Evolutionary conservation across 495 filamentous ascomycete genomes (phyloP).

Genomic region (Trichocladium antarcticum): DNA sequence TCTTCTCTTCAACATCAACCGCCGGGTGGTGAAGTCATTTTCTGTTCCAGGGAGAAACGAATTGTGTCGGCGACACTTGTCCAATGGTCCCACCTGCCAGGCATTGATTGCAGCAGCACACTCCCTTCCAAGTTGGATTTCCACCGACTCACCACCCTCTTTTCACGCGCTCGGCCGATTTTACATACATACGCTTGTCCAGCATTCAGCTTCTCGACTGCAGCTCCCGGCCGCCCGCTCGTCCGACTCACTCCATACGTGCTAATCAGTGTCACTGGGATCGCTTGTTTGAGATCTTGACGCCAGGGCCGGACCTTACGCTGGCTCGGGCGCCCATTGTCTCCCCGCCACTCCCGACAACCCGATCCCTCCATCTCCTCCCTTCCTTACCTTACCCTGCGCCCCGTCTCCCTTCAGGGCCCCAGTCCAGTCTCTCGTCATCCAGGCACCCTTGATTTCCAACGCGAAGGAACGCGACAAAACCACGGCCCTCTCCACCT

Average conservation of each 20-base stretch:
- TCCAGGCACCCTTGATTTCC: not conserved
- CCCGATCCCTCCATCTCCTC: not conserved
- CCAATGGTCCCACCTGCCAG: not conserved
- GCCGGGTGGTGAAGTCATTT: constrained; percentile 1
- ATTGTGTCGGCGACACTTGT: not conserved
- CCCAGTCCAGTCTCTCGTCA: not conserved
- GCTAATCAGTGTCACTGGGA: not conserved
- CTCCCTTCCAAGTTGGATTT: not conserved
- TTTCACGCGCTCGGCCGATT: not conserved
- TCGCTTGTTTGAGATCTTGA: constrained; percentile 2
- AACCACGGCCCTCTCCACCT: not conserved
- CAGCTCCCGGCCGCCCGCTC: not conserved
- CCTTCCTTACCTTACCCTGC: constrained; percentile 4
- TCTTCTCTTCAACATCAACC: not conserved
- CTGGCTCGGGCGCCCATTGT: constrained; percentile 8
- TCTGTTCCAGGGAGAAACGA: not conserved
- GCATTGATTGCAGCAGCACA: not conserved
- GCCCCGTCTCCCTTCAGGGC: constrained; percentile 1
- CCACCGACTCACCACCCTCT: constrained; percentile 11
- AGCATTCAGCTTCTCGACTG: not conserved
- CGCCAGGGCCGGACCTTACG: constrained; percentile 9
- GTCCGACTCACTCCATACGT: not conserved
- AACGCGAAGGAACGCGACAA: not conserved
- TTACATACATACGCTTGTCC: too few relatives aligned
- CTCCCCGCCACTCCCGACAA: not conserved